Base-by-base conservation (phyloP, 1,139 yeast species). In the Torulaspora pretoriensis region DNA sequence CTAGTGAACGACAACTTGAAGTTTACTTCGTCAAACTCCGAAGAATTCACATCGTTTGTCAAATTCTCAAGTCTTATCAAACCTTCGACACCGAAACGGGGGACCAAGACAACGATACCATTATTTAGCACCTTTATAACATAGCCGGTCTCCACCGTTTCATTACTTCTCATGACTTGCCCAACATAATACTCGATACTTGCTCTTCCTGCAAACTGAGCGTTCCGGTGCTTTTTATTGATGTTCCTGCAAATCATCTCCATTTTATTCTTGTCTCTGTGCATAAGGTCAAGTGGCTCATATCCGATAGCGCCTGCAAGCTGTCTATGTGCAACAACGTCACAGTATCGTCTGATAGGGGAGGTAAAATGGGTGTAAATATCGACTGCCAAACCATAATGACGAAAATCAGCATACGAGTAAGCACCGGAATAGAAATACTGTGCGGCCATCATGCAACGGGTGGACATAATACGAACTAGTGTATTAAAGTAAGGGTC, bases 381-480 rank as follows among this genome's bases (percentile, higher is more conserved):
- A 58, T 89, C 97, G 43, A 92, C 90, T 1, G 99, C 99, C 49
- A 94, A 75, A 63, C 99, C 99, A 67, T 94, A 94, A 73, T 94
- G 99, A 50, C 83, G 81, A 70, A 88, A 94, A 54, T 94, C 98
- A n/a, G 95, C 81, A 60, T 87, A 87, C 6, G 95, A 87, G 59
- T 75, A 87, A 12, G 85, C 80, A n/a, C 99, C 98, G 0, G 96
- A 79, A 6, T 95, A 82, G 72, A 94, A 94, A 64, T 94, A 94
- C 61, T 92, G 97, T 1, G 99, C 99, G 2, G 98, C 96, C 85
- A 89, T 87, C 98, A 94, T 94, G 69, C 98, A 92, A 61, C 99
- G 78, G 0, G 99, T 94, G 5, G 97, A 94, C 96, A 92, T 85
- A 53, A 94, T 92, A 68, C 99, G 83, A 8, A 92, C 76, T 58